Evolutionary conservation across 2,329 filamentous ascomycete species (phyloP), one percentile per base, ranked within the genome.

Genomic region (Tricladium varicosporioides): DNA sequence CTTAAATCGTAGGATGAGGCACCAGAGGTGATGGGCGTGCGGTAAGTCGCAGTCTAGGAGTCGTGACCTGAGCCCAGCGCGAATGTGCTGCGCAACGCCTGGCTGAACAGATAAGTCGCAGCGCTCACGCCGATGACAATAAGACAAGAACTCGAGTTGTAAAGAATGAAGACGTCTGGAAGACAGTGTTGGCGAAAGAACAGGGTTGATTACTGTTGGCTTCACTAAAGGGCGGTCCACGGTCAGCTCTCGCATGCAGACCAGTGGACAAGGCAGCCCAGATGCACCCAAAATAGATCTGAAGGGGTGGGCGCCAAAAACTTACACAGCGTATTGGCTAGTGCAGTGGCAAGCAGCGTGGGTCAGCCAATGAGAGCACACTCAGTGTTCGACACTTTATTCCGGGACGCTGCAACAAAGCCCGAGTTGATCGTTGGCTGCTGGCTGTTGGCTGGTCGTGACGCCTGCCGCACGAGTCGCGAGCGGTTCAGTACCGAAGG

Each of bases 231-330:
- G 58, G 60, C 63, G 22, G 22, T 27, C 22, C 22, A 27, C 22
- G 7, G 63, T 63, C 61, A 65, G 63, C 60, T 58, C 48, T 53
- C 57, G 53, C 56, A 50, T 53, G 54, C 62, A 62, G 54, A 57
- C 14, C 4, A 40, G 36, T 56, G 53, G 44, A 53, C 53, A 48
- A 50, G 53, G 57, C 53, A 51, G 62, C 50, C 51, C 53, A 47
- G 46, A 60, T 56, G 60, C 53, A 58, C 51, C 51, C 60, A 58
- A 61, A 60, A 62, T 62, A 62, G 60, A 49, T 52, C 53, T 43
- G 50, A 43, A 51, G 54, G 42, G 44, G 58, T 57, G 58, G 60
- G 61, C 60, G 61, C 60, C 60, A 60, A 62, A 11, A 11, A 27
- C 22, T 27, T 27, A 27, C 22, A 27, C 22, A 27, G 22, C 22